Evolutionary conservation across 2,329 filamentous ascomycete species (phyloP).

Genomic region (Hypoxylon sp.): DNA sequence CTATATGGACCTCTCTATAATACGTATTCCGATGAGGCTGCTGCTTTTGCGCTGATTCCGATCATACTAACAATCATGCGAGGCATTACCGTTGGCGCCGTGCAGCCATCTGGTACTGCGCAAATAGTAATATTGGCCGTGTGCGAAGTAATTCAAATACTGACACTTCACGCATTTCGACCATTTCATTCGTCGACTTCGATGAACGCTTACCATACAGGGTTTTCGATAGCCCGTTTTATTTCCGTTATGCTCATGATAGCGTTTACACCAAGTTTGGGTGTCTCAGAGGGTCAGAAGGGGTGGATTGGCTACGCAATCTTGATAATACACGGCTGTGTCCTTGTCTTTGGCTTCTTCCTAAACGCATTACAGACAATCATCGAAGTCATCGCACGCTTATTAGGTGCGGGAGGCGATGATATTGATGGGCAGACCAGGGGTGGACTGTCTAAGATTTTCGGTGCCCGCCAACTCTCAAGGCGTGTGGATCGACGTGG

Average conservation of each 20-base stretch:
- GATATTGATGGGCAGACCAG: conserved; percentile 77
- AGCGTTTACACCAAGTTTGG: conserved; percentile 86
- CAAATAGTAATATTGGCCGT: conserved; percentile 94
- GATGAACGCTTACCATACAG: conserved; percentile 96
- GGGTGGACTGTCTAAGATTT: conserved; percentile 90
- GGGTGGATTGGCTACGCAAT: conserved; percentile 98
- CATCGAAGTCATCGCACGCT: conserved; percentile 86
- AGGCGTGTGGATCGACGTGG: conserved; percentile 76
- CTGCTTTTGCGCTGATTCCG: conserved; percentile 89
- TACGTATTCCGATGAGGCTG: conserved; percentile 94
- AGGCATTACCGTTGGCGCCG: conserved; percentile 90
- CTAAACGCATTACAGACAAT: conserved; percentile 92
- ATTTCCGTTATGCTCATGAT: conserved; percentile 82
- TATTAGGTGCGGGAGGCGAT: conserved; percentile 86
- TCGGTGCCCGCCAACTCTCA: conserved; percentile 90
- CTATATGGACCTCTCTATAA: conserved; percentile 96
- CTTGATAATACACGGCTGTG: conserved; percentile 85
- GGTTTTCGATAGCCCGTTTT: conserved; percentile 84
- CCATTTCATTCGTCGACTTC: conserved; percentile 93
- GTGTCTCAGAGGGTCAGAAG: conserved; percentile 82
- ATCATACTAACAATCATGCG: conserved; percentile 87
- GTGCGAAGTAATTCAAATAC: conserved; percentile 90
- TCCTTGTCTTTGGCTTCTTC: conserved; percentile 92
- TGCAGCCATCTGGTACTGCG: conserved; percentile 92
- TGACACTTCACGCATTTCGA: conserved; percentile 89